Evolutionary conservation across 2,329 filamentous ascomycete species (phyloP), one percentile per base, ranked within the genome.

Genomic region (Neonectria punicea): DNA sequence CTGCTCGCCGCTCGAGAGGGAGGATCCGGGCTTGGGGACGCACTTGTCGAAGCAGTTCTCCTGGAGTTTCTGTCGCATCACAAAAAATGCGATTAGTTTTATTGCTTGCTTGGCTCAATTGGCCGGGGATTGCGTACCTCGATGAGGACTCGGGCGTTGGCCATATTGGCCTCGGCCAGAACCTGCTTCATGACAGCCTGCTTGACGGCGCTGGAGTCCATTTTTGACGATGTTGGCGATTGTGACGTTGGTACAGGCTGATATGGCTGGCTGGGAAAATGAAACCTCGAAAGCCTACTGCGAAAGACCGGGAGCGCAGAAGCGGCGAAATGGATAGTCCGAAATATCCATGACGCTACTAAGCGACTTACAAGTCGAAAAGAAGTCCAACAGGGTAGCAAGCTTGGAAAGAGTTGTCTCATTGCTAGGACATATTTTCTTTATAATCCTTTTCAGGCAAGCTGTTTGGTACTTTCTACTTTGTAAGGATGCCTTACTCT

Each of bases 1-100:
- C 76, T 89, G 84, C 79, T 95, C 92, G 80, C 86, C 80, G 79
- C 85, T 87, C 54, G 89, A 90, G 61, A 94, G 81, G 58, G 87
- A 89, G 54, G 84, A 79, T 63, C 91, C 90, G 58, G 92, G 90
- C 75, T 90, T 89, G 54, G 91, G 85, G 16, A 94, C 82, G 80
- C 92, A 95, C 78, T 89, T 90, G 51, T 92, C 88, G 82, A 93
- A 95, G 84, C 92, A 95, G 80, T 91, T 89, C 74, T 92, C 87
- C 80, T 94, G 93, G 79, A 94, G 86, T 87, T 92, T 93, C 90
- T 93, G 65, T 59, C 13, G 41, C 36, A 30, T 25, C 47, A 36
- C 32, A 6, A 25, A 25, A 25, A 30, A 20, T 9, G 46, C 43
- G 51, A 50, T 71, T 62, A 69, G 67, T 57, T 30, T 56, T 53